Percentiles rank a stretch among this genome's conserved stretches.
Conservation (phyloP, 805 yeast species). For the Kuraishia piskuri region DNA sequence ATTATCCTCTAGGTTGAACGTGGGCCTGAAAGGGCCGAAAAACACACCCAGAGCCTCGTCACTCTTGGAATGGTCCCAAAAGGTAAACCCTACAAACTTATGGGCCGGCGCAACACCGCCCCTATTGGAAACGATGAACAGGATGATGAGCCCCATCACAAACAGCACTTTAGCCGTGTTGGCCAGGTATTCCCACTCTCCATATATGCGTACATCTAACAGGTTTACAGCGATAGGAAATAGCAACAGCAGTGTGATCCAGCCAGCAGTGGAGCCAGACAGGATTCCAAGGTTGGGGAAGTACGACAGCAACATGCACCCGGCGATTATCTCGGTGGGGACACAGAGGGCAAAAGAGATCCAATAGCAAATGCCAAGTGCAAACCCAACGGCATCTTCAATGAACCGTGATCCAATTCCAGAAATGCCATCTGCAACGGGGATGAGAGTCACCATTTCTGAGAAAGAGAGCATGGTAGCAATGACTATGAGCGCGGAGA, state of each 20-base stretch:
- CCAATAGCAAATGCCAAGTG: conserved; percentile 58
- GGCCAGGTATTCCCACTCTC: conserved; percentile 1
- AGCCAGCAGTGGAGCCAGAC: conserved; percentile 43
- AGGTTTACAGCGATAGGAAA: conserved; percentile 35
- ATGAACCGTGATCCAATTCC: conserved; percentile 55
- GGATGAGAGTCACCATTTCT: conserved; percentile 62
- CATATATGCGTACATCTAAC: conserved; percentile 45
- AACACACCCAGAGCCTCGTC: conserved; percentile 29
- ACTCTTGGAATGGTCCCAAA: conserved; percentile 44
- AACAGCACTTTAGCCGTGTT: conserved; percentile 1
- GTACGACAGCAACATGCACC: conserved; percentile 53
- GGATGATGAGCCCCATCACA: conserved; percentile 1
- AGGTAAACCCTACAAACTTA: conserved; percentile 42
- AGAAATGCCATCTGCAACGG: conserved; percentile 55
- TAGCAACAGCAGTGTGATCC: conserved; percentile 42
- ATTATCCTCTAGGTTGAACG: conserved; percentile 43
- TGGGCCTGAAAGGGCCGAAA: conserved; percentile 58
- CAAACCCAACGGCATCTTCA: conserved; percentile 55
- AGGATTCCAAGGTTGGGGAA: conserved; percentile 39
- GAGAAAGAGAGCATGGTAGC: conserved; percentile 54
- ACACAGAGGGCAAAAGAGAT: conserved; percentile 53
- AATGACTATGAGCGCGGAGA: conserved; percentile 48
- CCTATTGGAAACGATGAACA: conserved; percentile 2
- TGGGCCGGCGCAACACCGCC: conserved; percentile 14
- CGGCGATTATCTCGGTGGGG: conserved; percentile 67